Conservation (phyloP, 805 yeast genomes). For the Jamesozyma hellenica region DNA sequence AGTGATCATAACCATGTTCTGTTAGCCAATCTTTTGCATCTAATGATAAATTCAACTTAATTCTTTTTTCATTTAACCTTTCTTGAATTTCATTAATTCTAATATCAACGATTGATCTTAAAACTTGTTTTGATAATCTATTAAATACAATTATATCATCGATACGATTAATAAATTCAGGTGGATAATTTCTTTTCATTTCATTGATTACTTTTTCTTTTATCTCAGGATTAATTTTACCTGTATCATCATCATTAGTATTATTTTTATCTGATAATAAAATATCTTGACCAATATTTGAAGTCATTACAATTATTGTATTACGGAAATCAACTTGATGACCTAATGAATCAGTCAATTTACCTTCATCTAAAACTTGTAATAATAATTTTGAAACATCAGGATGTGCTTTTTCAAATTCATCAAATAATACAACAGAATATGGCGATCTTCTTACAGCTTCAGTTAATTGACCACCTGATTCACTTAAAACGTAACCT, state of each 20-base stretch:
- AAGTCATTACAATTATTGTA: conserved; percentile 92
- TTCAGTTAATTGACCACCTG: conserved; percentile 90
- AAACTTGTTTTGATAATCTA: conserved; percentile 66
- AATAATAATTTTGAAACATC: conserved; percentile 84
- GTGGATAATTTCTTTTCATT: conserved; percentile 71
- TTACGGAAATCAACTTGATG: conserved; percentile 89
- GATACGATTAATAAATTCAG: conserved; percentile 88
- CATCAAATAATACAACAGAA: conserved; percentile 86
- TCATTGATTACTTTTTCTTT: conserved; percentile 53
- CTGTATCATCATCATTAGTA: conserved; percentile 23
- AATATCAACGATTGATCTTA: conserved; percentile 74
- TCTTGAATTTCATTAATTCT: conserved; percentile 74
- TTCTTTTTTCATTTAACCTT: conserved; percentile 69
- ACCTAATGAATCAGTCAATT: conserved; percentile 90
- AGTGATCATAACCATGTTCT: conserved; percentile 78
- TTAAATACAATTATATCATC: conserved; percentile 93
- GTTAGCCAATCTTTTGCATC: conserved; percentile 72
- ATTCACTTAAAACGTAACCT: conserved; percentile 91
- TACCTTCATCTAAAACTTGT: conserved; percentile 93
- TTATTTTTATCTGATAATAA: conserved; percentile 51
- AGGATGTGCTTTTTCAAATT: conserved; percentile 93
- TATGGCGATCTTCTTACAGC: conserved; percentile 94
- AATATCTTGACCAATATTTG: conserved; percentile 90
- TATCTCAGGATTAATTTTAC: conserved; percentile 44
- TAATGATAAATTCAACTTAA: conserved; percentile 44